These are phyloP conservation scores for Rhodotorula babjevae DNA, from an alignment of 768 basidiomycete species.

Conservation along the genomic window DNA sequence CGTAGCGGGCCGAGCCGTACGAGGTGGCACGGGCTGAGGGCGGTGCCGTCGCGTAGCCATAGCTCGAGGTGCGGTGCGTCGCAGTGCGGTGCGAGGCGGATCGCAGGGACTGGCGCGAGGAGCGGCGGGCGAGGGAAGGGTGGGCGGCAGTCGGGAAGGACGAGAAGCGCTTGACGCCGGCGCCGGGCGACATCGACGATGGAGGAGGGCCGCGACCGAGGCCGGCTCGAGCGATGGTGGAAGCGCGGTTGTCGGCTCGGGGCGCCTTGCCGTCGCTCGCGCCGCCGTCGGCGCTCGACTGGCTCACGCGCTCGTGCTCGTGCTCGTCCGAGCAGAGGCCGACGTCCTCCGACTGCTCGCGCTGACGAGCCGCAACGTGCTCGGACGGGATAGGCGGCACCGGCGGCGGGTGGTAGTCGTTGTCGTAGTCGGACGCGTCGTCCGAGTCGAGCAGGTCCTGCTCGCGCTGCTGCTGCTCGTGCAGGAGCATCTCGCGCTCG, in stretches of 20 bases:
- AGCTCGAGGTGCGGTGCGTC: neutral
- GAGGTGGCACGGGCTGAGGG: neutral
- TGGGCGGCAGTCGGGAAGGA: conserved; percentile 59
- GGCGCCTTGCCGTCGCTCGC: conserved; percentile 49
- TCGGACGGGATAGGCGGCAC: conserved; percentile 52
- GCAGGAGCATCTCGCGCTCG: neutral
- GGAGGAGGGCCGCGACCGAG: conserved; percentile 41
- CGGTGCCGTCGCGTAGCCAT: conserved; percentile 7
- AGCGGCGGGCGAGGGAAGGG: conserved; percentile 42
- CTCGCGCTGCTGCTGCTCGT: conserved; percentile 1
- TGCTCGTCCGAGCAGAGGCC: conserved; percentile 19
- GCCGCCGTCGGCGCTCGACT: conserved; percentile 20
- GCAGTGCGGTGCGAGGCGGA: neutral
- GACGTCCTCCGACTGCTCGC: conserved; percentile 1
- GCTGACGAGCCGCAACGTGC: neutral
- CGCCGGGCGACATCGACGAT: conserved; percentile 26
- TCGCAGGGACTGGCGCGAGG: conserved; percentile 27
- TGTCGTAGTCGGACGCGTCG: conserved; percentile 48
- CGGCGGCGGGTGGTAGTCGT: conserved; percentile 48
- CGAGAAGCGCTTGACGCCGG: conserved; percentile 55
- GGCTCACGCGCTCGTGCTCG: conserved; percentile 23
- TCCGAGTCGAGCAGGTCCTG: conserved; percentile 16
- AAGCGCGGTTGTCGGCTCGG: conserved; percentile 44
- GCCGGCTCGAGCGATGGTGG: conserved; percentile 44
- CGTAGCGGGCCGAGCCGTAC: conserved; percentile 16